Percentiles rank a stretch among this genome's conserved stretches.
These are phyloP conservation scores for Davidsoniella australis DNA, from an alignment of 2,329 filamentous ascomycete genomes.

Conservation along the genomic window DNA sequence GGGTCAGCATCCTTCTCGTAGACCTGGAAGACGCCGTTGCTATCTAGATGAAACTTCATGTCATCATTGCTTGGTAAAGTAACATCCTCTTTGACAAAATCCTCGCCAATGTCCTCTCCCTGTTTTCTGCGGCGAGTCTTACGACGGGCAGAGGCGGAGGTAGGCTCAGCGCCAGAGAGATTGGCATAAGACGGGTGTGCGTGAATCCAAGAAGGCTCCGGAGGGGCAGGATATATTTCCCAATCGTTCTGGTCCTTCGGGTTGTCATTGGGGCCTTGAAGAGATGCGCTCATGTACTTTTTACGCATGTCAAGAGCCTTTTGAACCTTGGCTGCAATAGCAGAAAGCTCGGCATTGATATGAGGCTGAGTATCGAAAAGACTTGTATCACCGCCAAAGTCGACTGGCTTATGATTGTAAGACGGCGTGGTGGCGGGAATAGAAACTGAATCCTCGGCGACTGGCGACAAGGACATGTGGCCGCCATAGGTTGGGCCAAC, in stretches of 20 bases:
- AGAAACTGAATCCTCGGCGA: neutral
- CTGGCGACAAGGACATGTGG: neutral
- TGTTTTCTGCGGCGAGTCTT: constrained; percentile 44
- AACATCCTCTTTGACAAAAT: constrained; percentile 72
- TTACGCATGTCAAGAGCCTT: constrained; percentile 73
- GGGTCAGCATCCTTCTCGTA: constrained; percentile 50
- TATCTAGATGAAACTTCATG: constrained; percentile 64
- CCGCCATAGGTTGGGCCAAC: neutral
- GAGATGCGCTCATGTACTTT: constrained; percentile 73
- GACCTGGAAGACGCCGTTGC: constrained; percentile 80
- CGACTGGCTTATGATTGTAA: constrained; percentile 5
- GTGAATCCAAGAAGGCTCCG: constrained; percentile 72
- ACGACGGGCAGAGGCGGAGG: constrained; percentile 16
- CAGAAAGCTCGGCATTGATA: constrained; percentile 66
- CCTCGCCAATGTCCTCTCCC: constrained; percentile 77
- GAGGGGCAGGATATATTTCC: constrained; percentile 81
- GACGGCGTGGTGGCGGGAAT: neutral
- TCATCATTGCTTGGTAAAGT: constrained; percentile 42
- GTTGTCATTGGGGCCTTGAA: constrained; percentile 70
- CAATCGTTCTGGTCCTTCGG: constrained; percentile 71
- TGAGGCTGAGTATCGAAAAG: constrained; percentile 58
- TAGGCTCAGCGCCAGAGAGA: constrained; percentile 11
- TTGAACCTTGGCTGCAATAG: constrained; percentile 82
- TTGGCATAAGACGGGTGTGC: constrained; percentile 10
- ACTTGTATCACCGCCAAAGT: constrained; percentile 17